Percentiles rank a stretch among this genome's conserved stretches.
These are phyloP conservation scores for Suillus occidentalis DNA, from an alignment of 768 basidiomycete genomes.

Conservation along the genomic window DNA sequence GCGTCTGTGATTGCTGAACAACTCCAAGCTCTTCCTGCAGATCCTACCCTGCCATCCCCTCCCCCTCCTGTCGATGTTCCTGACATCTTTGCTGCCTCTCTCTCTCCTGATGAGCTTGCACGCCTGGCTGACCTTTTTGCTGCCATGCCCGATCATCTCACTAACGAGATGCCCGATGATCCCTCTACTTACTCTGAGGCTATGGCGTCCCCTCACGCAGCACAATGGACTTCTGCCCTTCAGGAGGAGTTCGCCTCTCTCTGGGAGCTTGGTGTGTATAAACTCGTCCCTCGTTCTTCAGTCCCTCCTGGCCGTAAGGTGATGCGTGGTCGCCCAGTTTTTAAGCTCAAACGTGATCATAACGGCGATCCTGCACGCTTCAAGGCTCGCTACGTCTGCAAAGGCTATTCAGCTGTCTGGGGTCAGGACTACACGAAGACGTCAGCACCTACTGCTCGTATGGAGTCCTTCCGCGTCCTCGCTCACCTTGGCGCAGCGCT, in stretches of 20 bases:
- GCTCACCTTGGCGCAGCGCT: background rate
- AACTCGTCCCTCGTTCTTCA: background rate
- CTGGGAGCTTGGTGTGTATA: constrained; percentile 1
- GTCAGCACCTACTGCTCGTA: too few species aligned
- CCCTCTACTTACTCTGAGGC: constrained; percentile 20
- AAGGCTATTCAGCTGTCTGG: background rate
- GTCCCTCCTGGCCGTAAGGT: constrained; percentile 21
- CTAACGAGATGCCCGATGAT: constrained; percentile 14
- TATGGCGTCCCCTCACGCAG: constrained; percentile 12
- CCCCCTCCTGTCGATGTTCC: too few species aligned
- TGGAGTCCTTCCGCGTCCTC: too few species aligned
- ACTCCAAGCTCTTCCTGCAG: too few species aligned
- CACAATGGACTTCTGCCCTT: constrained; percentile 24
- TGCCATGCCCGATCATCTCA: background rate
- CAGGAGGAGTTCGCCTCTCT: constrained; percentile 5
- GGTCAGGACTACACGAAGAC: background rate
- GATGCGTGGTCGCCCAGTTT: constrained; percentile 31
- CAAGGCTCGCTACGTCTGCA: background rate
- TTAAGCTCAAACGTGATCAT: constrained; percentile 27
- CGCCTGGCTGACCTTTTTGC: background rate
- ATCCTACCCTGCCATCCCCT: too few species aligned
- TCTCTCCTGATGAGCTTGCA: too few species aligned
- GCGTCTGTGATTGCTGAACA: constrained; percentile 9
- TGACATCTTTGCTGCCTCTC: too few species aligned
- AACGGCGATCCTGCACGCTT: constrained; percentile 12